A percentile compares a stretch with the other conserved stretches of the same genome.
phyloP scores from a whole-genome alignment of 2,329 filamentous ascomycete genomes.

The Rhynchosporium agropyri region DNA sequence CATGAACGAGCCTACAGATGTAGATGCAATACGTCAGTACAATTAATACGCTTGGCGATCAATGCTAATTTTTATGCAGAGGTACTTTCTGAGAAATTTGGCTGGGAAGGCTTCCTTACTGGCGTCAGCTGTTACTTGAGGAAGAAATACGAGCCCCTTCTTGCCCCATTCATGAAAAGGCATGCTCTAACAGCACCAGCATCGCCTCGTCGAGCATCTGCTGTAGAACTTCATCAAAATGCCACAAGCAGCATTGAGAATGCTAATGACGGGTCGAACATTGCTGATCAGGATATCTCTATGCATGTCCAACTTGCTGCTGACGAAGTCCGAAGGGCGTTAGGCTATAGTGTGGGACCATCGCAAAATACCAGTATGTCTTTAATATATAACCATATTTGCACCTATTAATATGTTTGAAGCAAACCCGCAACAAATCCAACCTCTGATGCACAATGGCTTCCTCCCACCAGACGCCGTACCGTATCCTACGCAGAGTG shows the following conservation, averaged over 20 bases:
- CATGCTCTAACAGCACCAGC: conserved; percentile 38
- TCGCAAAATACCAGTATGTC: conserved; percentile 4
- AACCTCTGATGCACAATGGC: conserved; percentile 1
- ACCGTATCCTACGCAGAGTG: conserved; percentile 39
- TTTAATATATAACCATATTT: not conserved
- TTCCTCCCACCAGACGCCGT: conserved; percentile 2
- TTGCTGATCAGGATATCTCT: conserved; percentile 18
- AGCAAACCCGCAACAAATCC: not conserved
- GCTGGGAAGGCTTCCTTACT: conserved; percentile 64
- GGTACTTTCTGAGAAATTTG: conserved; percentile 59
- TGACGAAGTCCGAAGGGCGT: conserved; percentile 14
- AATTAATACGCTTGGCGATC: not conserved
- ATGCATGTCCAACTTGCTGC: conserved; percentile 16
- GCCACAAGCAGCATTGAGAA: conserved; percentile 4
- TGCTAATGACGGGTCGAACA: conserved; percentile 3
- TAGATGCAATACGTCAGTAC: conserved; percentile 45
- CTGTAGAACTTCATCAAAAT: conserved; percentile 1
- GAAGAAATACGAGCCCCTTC: conserved; percentile 58
- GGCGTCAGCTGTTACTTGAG: conserved; percentile 60
- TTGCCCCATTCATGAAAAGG: conserved; percentile 48
- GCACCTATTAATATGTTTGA: not conserved
- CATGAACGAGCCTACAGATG: conserved; percentile 54
- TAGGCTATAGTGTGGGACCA: conserved; percentile 5
- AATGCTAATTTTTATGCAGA: conserved; percentile 32
- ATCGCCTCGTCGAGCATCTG: conserved; percentile 19